Evolutionary conservation across 78 protist genomes (phyloP), one percentile per base, ranked within the genome.

Genomic region (Acrasis kona): DNA sequence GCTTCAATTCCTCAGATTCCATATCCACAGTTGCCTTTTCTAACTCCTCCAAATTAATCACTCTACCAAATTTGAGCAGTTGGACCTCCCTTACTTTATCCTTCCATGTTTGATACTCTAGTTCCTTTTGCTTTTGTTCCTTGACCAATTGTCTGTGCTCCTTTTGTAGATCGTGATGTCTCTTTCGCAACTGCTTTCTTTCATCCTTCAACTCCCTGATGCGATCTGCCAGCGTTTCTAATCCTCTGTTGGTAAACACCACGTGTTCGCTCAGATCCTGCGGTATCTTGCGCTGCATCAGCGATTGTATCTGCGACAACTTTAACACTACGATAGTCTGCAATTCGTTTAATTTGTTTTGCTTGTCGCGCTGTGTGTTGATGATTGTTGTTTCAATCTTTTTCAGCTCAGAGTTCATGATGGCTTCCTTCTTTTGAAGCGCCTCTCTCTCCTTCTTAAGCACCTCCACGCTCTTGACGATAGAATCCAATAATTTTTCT

Each of bases 1-100:
- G 77, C 35, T 74, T 73, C 68, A 86, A 41, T 68, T 86, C 90
- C 39, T 77, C 87, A 12, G 90, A 80, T 0, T 65, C 7, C 72
- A 41, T 35, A 78, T 86, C 84, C 28, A 86, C 84, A 1, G 73
- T 6, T 30, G 71, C 40, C 32, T 32, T 28, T 8, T 78, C 84
- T 3, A 86, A 38, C 39, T 30, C 50, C 3, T 86, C 90, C 12
- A 86, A 29, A 50, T 86, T 77, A 40, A 86, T 41, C 9, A 29
- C 35, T 36, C 71, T 39, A 29, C 86, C 86, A 6, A 82, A 82
- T 65, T 74, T 75, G 66, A 75, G 58, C 65, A 82, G 42, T n/a
- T 75, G 81, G 12, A 82, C 90, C 10, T 86, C 90, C 37, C 36
- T 1, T 4, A 78, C 77, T 27, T 71, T 5, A 8, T 78, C 81